Evolutionary conservation across 2,329 filamentous ascomycete species (phyloP), one percentile per base, ranked within the genome.

Genomic region (Fonsecaea nubica): DNA sequence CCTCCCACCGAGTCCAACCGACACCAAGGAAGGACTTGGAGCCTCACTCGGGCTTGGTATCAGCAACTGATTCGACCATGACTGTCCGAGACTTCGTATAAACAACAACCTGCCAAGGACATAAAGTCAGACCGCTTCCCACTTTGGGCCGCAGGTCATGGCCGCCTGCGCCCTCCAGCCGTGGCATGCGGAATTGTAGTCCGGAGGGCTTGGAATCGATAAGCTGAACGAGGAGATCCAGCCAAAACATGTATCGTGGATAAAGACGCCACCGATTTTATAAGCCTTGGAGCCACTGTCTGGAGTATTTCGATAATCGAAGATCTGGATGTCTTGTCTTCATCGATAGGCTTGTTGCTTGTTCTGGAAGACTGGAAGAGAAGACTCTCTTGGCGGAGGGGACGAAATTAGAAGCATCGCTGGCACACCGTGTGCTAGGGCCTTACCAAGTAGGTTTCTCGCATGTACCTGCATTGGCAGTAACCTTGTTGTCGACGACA

Each of bases 361-460:
- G 6, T 33, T 50, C 40, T 25, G 40, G 13, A 33, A 9, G 1
- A n/a, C 15, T 53, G 35, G 25, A 25, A 25, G 25, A 25, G 25
- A 25, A 25, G 25, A 35, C 42, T 38, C 18, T 33, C 48, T 61
- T n/a, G 58, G 33, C 48, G 33, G 35, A 9, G 6, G 32, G 10
- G 58, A 61, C 50, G 58, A 42, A 61, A 61, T 50, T 61, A 54
- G 58, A 9, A 61, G 18, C 40, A 10, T 42, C 15, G 40, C 35
- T 4, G 18, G 58, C 45, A 42, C 1, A 9, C 25, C 5, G 25
- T 55, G 52, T 36, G 33, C 30, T 15, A 25, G 25, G 25, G 2
- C 25, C 25, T 25, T 25, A 25, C 25, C 25, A 25, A 25, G 25
- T 25, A 25, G 25, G 25, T 25, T 25, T 25, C 9, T 18, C 40